Percentiles rank a stretch among this genome's conserved stretches.
phyloP scores from a whole-genome alignment of 352 stramenopile species.

The Phytophthora lateralis region DNA sequence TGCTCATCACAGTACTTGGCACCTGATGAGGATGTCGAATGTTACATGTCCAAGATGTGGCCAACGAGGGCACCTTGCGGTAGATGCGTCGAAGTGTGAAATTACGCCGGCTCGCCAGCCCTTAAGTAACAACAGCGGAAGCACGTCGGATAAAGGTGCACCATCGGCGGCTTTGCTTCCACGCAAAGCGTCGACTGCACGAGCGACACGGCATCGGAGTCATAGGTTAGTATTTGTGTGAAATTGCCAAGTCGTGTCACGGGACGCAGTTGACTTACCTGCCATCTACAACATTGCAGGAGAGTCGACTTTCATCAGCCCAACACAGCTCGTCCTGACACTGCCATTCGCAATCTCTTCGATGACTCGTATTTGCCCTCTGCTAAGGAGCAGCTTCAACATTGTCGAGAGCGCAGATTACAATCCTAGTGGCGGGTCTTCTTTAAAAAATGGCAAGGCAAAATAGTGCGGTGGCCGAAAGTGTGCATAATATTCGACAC shows the following conservation, averaged over 20 bases:
- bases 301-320: conserved; percentile 9
- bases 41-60: conserved; percentile 64
- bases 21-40: conserved; percentile 81
- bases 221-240: conserved; percentile 9
- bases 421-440: background rate
- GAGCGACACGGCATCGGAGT: background rate
- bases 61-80: conserved; percentile 54
- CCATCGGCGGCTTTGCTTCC: conserved; percentile 8
- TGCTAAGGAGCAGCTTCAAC: conserved; percentile 59
- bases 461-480: too few relatives aligned
- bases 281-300: background rate
- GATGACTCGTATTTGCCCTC: conserved; percentile 65
- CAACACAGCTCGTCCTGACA: conserved; percentile 23
- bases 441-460: background rate
- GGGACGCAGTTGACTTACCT: background rate
- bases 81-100: conserved; percentile 54
- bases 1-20: conserved; percentile 51
- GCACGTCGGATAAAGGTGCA: conserved; percentile 4
- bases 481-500: too few relatives aligned
- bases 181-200: conserved; percentile 23
- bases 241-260: background rate
- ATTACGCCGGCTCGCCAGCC: conserved; percentile 21
- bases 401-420: conserved; percentile 33
- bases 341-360: conserved; percentile 51
- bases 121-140: conserved; percentile 21